Evolutionary conservation across 192 early-diverging fungal genomes (phyloP), one percentile per base, ranked within the genome.

Genomic region (Endogone sp.): DNA sequence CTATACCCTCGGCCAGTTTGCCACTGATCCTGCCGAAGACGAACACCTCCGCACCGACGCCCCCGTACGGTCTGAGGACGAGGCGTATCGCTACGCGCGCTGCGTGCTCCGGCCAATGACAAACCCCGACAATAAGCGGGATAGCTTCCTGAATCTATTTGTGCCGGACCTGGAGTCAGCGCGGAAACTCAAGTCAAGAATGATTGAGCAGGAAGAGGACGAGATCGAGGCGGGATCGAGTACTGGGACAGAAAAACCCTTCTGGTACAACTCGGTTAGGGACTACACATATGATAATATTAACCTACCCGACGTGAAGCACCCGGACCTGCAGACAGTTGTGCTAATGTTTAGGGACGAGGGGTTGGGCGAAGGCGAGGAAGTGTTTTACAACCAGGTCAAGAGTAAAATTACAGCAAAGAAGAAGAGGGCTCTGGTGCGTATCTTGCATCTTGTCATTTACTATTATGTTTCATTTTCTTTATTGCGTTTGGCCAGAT

Each of bases 1-100:
- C 20, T 87, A 85, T 60, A 81, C 78, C 25, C 63, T 84, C 28
- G 81, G 77, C 16, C 82, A 82, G 16, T 86, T 84, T 66, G 73
- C 73, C 62, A 77, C 71, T 10, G 81, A 84, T 31, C 85, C 85
- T 20, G 77, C 69, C 23, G 73, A 74, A 37, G 73, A 74, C 25
- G 56, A 69, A 11, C 26, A 72, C 66, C 4, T 65, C 28, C 37
- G 37, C 37, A 16, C 37, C 37, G 37, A 6, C 37, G 16, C 37
- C 16, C 37, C 37, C n/a, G n/a, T n/a, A n/a, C n/a, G n/a, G n/a
- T n/a, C n/a, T n/a, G n/a, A n/a, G n/a, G 37, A 49, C 37, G 37
- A 49, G 37, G 37, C 37, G 9, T 49, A 49, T 49, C 37, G 37
- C 37, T 49, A 49, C 37, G 37, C 73, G 20, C 69, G 72, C 29